phyloP scores from a whole-genome alignment of 1,284 basidiomycete genomes.

The Lignosus rhinocerotis region DNA sequence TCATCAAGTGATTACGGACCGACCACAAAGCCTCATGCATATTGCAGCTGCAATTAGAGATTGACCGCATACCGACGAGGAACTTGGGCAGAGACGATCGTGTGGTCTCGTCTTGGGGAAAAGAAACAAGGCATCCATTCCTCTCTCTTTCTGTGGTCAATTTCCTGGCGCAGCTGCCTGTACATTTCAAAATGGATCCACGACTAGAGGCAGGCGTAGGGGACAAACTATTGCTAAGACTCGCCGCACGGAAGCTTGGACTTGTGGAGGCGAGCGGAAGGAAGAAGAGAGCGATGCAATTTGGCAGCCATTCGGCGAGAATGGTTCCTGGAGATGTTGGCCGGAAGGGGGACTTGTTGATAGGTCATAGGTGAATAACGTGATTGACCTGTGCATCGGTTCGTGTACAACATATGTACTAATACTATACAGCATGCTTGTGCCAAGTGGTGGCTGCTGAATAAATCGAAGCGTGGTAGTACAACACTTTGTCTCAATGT shows the following conservation, averaged over 20 bases:
- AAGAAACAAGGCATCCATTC: slow-evolving; percentile 91
- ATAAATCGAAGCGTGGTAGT: too few species aligned
- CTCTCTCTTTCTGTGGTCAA: slow-evolving; percentile 78
- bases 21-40: background rate
- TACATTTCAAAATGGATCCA: slow-evolving; percentile 81
- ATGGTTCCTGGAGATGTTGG: slow-evolving; percentile 68
- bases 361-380: slow-evolving; percentile 2
- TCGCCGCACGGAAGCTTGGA: slow-evolving; percentile 69
- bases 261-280: slow-evolving; percentile 66
- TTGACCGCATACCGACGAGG: slow-evolving; percentile 86
- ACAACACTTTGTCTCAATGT: background rate
- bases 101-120: slow-evolving; percentile 84
- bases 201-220: slow-evolving; percentile 69
- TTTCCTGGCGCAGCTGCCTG: slow-evolving; percentile 74
- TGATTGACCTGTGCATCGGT: too few species aligned
- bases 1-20: background rate
- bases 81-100: slow-evolving; percentile 96
- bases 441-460: too few species aligned
- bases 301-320: slow-evolving; percentile 90
- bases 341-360: slow-evolving; percentile 51
- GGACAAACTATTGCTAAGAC: slow-evolving; percentile 85
- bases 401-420: background rate
- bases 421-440: background rate
- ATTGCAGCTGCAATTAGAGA: slow-evolving; percentile 80
- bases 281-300: slow-evolving; percentile 96